Evolutionary conservation across 1,284 basidiomycete genomes (phyloP), one percentile per base, ranked within the genome.

Genomic region (Malassezia psittaci): DNA sequence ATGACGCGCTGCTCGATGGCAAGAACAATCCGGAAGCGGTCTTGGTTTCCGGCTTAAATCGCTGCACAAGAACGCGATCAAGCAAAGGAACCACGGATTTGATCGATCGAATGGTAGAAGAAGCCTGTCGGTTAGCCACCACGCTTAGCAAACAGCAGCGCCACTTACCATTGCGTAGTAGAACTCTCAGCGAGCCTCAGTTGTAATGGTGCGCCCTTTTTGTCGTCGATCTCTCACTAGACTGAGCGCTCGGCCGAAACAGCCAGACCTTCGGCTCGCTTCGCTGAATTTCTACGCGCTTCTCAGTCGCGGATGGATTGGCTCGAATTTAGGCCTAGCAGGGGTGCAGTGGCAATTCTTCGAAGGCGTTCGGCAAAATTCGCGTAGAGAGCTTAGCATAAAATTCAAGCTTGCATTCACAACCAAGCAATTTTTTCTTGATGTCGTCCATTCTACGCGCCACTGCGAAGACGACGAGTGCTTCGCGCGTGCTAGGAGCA

Each of bases 31-130:
- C 93, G 19, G 65, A 58, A 7, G 66, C 61, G n/a, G 69, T 72
- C 69, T 71, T 69, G 45, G 61, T 68, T 65, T 70, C 88, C 40
- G 89, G 80, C 80, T 96, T 96, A 83, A 93, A 93, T 62, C 91
- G 83, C 79, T 96, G 91, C 59, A 98, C 90, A 61, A 98, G 82
- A 63, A 98, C 88, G 66, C 93, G 88, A 84, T 96, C 93, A 59
- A 96, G 80, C 52, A 96, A 84, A 60, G 93, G 93, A 65, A 90
- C 79, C 66, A 96, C 78, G 52, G 90, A 81, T 79, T 84, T 88
- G 83, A 96, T 96, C 67, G 84, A 86, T n/a, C 68, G 69, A 52
- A 74, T 72, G 42, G 71, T 69, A 46, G 71, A 74, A 29, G 57
- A 19, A 43, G 41, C 41, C 41, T 43, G 41, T 10, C 52, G 15